Base-by-base conservation (phyloP, 768 basidiomycete genomes). In the Roridomyces roridus region DNA sequence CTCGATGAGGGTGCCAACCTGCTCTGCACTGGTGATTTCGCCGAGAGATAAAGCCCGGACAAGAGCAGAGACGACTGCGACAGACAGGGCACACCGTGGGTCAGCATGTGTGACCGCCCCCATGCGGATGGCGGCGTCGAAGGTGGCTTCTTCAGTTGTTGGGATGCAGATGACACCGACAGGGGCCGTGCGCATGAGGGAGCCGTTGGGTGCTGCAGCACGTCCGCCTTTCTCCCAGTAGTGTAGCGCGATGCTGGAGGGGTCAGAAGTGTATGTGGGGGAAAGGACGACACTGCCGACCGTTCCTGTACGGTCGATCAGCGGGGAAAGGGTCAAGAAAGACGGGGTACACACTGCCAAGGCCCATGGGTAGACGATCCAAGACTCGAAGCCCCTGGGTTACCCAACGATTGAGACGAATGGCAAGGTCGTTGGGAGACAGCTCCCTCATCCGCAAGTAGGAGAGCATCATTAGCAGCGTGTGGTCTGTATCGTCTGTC, bases 401-500 rank as follows among this genome's bases (percentile, higher is more conserved):
- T 37, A 18, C 55, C 65, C 65, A 66, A 0, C 57, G 59, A 35
- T 61, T 56, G 10, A 66, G 55, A n/a, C 65, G 59, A 9, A 43
- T 25, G 6, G 65, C 65, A 29, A 66, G 61, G 42, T 64, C 63
- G 8, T 39, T 46, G 1, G 57, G 62, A 6, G 53, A 57, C 15
- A 66, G 35, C 41, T 55, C 52, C 21, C 63, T 36, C 14, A 51
- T 29, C 17, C 65, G 62, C 37, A 66, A 40, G 48, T 53, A 64
- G 11, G 65, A 66, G 9, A 66, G 54, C 29, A 66, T 39, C 26
- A 66, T 62, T 26, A 66, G 23, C 31, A 66, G 48, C 0, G 63
- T 48, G 42, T 66, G 65, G 47, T 66, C 65, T 14, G 65, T 66
- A 42, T 66, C 65, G 34, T 66, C 65, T 20, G 65, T 66, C 65